Percentiles rank a stretch among this genome's conserved stretches.
phyloP scores from a whole-genome alignment of 345 rosid genomes.

The Pistacia integerrima region DNA sequence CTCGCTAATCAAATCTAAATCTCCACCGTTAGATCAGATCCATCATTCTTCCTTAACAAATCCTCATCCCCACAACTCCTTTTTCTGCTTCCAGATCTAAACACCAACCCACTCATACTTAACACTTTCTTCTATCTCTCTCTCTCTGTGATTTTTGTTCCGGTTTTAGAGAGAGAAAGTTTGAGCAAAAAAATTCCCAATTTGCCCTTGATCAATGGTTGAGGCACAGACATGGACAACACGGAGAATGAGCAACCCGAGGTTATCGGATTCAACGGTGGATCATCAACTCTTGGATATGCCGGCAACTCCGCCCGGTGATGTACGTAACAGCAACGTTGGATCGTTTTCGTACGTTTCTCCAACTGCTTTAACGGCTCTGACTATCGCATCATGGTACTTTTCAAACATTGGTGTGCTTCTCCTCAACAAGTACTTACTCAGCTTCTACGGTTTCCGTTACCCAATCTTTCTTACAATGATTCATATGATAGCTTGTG shows the following conservation, averaged over 20 bases:
- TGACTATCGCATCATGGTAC: slow-evolving; percentile 88
- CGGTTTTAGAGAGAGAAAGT: slow-evolving; percentile 27
- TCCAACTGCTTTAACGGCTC: slow-evolving; percentile 62
- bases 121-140: background rate
- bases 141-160: background rate
- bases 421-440: slow-evolving; percentile 91
- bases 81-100: slow-evolving; percentile 44
- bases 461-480: slow-evolving; percentile 94
- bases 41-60: slow-evolving; percentile 16
- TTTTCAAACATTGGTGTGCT: slow-evolving; percentile 93
- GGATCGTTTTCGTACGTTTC: slow-evolving; percentile 54
- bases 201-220: slow-evolving; percentile 54
- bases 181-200: slow-evolving; percentile 12
- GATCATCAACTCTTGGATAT: slow-evolving; percentile 59
- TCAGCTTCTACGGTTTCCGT: slow-evolving; percentile 84
- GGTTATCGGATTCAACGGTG: slow-evolving; percentile 52
- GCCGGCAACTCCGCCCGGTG: slow-evolving; percentile 87
- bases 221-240: slow-evolving; percentile 99
- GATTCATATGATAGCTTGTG: slow-evolving; percentile 92
- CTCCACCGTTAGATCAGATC: slow-evolving; percentile 56
- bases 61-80: slow-evolving; percentile 5
- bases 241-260: slow-evolving; percentile 96
- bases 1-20: slow-evolving; percentile 49
- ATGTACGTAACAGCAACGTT: slow-evolving; percentile 44
- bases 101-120: background rate